Evolutionary conservation across 176 grass and related monocot genomes (phyloP).

Genomic region (Microstegium vimineum): DNA sequence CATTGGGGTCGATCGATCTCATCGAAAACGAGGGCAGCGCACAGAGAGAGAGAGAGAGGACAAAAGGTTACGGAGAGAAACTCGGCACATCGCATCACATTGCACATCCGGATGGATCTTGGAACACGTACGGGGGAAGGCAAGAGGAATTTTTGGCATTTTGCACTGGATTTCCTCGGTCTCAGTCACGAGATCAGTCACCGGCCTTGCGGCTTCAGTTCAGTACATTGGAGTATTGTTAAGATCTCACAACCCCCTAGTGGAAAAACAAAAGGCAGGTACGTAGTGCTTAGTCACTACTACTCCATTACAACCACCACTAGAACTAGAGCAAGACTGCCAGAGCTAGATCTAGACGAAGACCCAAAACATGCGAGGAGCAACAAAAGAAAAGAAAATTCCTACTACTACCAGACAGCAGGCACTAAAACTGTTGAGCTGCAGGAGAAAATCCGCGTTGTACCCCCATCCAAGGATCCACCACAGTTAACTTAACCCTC

Average conservation of each 20-base stretch:
- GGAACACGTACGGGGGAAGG: background rate
- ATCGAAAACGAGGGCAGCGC: background rate
- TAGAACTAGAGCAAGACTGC: conserved; percentile 15
- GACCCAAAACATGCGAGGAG: background rate
- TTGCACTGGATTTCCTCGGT: background rate
- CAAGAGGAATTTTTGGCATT: background rate
- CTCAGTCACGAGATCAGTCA: conserved; percentile 20
- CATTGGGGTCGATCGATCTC: no score
- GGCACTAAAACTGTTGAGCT: conserved; percentile 38
- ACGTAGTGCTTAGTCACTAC: background rate
- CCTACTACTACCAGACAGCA: conserved; percentile 26
- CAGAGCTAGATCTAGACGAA: conserved; percentile 31
- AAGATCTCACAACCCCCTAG: conserved; percentile 18
- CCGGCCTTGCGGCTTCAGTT: conserved; percentile 21
- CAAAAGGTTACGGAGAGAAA: background rate
- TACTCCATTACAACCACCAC: conserved; percentile 16
- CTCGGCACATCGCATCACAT: background rate
- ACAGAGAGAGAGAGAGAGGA: background rate
- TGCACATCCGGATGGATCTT: background rate
- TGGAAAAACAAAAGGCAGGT: background rate
- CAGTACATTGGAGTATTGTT: conserved; percentile 26
- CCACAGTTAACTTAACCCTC: no score
- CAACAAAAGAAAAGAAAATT: background rate
- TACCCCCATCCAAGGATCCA: background rate
- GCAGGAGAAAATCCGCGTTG: conserved; percentile 32